Base-by-base conservation (phyloP, 441 rosid species). In the Francoa sonchifolia region DNA sequence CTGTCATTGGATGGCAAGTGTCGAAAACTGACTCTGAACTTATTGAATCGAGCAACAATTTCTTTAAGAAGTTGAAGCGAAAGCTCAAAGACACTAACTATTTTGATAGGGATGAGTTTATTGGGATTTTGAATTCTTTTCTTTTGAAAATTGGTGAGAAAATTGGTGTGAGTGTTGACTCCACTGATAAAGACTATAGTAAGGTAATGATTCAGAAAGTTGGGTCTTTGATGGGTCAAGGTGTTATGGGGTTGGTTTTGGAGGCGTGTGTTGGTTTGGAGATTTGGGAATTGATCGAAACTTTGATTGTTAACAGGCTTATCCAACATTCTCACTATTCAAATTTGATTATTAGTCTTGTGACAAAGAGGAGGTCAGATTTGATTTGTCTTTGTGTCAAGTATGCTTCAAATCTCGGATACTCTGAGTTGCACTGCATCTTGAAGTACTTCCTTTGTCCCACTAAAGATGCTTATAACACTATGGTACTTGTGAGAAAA, bases 371-470 rank as follows among this genome's bases (percentile, higher is more conserved):
- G 36, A 68, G 62, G 56, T 75, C 84, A 9, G 86, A 79, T 60
- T 67, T 85, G 71, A 72, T 89, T 26, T 74, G 81, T 31, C 55
- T 61, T 34, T 62, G 76, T 38, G 53, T 82, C 25, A 75, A 50
- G 55, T 74, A 75, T 48, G 83, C 86, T 39, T 42, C 76, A 0
- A 77, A 79, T 74, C 67, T 85, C 27, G 73, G 87, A 8, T 74
- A 61, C 1, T 42, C 59, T 8, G 92, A 79, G 58, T 55, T 89
- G 47, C 62, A 67, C 39, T 68, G 62, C 48, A 52, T 79, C 54
- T 63, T 85, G 73, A 85, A 67, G 69, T 85, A 79, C 50, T 74
- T 89, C 47, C 67, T 81, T 28, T 58, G 77, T 53, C 94, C 92
- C 1, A 61, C 83, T 15, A 69, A 60, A 52, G 82, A 75, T 35